phyloP scores from a whole-genome alignment of 164 flowering plant species.

The Chimonanthus salicifolius region DNA sequence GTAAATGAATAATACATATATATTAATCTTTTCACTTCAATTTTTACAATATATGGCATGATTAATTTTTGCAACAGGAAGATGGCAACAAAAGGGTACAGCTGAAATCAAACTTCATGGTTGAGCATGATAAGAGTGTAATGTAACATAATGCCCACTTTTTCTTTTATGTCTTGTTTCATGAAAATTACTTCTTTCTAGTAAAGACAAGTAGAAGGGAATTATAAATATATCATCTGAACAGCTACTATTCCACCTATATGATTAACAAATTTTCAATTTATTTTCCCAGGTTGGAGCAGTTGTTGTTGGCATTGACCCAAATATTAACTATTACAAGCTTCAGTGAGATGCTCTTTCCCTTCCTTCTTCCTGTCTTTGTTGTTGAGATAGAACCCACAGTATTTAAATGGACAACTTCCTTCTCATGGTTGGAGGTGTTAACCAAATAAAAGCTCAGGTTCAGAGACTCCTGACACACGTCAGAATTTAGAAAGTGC shows the following conservation, averaged over 20 bases:
- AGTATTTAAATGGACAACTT: background rate
- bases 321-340: constrained; percentile 77
- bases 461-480: background rate
- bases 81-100: constrained; percentile 62
- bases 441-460: background rate
- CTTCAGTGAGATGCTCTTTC: constrained; percentile 63
- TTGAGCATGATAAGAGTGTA: constrained; percentile 89
- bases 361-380: constrained; percentile 4
- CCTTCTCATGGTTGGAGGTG: background rate
- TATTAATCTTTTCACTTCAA: too few species aligned
- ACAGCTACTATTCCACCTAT: background rate
- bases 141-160: constrained; percentile 23
- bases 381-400: background rate
- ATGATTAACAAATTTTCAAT: constrained; percentile 4
- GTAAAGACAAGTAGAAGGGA: background rate
- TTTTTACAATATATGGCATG: background rate
- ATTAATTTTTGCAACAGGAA: constrained; percentile 44
- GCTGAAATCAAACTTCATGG: constrained; percentile 44
- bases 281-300: constrained; percentile 79
- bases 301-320: constrained; percentile 92
- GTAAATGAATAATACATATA: too few species aligned
- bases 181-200: background rate
- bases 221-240: background rate
- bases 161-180: background rate
- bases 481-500: too few species aligned